These are phyloP conservation scores for Hanseniaspora hatyaiensis DNA, from an alignment of 805 yeast genomes.

Conservation along the genomic window DNA sequence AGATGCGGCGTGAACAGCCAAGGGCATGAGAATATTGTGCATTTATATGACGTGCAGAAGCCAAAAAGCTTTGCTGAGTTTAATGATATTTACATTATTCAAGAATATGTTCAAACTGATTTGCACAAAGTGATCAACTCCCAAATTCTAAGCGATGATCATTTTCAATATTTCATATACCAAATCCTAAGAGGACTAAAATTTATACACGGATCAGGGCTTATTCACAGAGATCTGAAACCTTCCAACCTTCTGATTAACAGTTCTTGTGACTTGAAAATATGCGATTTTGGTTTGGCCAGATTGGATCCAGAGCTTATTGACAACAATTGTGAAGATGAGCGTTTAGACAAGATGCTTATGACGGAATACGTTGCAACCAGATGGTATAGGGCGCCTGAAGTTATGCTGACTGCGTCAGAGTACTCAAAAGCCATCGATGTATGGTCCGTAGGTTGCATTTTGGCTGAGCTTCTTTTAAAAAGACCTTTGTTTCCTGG, in stretches of 20 bases:
- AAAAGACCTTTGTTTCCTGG: conserved; percentile 91
- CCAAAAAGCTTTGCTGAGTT: conserved; percentile 67
- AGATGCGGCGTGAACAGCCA: neutral
- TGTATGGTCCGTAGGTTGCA: conserved; percentile 95
- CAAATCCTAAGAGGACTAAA: conserved; percentile 84
- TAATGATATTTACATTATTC: conserved; percentile 77
- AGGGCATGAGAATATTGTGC: conserved; percentile 76
- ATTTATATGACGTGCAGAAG: conserved; percentile 77
- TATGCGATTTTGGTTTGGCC: conserved; percentile 92
- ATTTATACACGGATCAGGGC: conserved; percentile 87
- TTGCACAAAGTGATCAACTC: conserved; percentile 69
- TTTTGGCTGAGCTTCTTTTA: conserved; percentile 75
- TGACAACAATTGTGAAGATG: conserved; percentile 24
- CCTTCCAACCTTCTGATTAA: conserved; percentile 79
- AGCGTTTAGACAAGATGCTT: conserved; percentile 19
- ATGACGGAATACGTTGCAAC: conserved; percentile 98
- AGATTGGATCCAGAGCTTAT: conserved; percentile 29
- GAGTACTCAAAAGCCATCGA: conserved; percentile 91
- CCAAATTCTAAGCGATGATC: conserved; percentile 80
- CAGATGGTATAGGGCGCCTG: conserved; percentile 96
- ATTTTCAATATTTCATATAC: conserved; percentile 83
- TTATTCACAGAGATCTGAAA: conserved; percentile 83
- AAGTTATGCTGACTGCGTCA: conserved; percentile 88
- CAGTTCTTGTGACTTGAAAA: conserved; percentile 84
- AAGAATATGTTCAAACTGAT: conserved; percentile 82